Evolutionary conservation across 2,329 filamentous ascomycete species (phyloP).

Genomic region (Beauveria brongniartii): DNA sequence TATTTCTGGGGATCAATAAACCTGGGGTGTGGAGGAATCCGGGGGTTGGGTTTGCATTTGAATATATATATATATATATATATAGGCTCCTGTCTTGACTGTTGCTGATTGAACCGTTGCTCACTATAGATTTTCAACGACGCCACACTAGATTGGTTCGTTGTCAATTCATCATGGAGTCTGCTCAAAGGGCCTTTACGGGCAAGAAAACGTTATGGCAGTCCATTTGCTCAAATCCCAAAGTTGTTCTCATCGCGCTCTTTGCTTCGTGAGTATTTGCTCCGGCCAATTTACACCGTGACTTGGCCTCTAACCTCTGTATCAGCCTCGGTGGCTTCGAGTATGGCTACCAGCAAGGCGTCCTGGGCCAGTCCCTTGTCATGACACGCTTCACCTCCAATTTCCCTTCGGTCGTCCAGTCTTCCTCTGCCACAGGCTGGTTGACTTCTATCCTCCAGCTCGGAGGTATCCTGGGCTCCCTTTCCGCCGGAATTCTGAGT

Average conservation of each 20-base stretch:
- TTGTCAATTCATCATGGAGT: conserved; percentile 10
- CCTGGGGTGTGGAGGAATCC: conserved; percentile 10
- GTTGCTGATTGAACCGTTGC: not conserved
- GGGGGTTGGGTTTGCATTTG: not conserved
- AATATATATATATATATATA: not conserved
- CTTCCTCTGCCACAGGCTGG: conserved; percentile 40
- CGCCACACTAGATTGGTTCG: not conserved
- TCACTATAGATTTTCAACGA: not conserved
- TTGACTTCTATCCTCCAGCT: conserved; percentile 43
- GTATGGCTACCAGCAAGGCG: conserved; percentile 48
- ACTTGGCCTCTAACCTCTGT: not conserved
- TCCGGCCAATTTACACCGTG: not conserved
- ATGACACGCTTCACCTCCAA: conserved; percentile 42
- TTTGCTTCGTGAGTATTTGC: conserved; percentile 28
- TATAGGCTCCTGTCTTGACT: conserved; percentile 7
- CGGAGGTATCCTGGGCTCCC: conserved; percentile 39
- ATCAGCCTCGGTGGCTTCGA: conserved; percentile 41
- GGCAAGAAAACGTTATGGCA: conserved; percentile 19
- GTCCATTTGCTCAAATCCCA: conserved; percentile 26
- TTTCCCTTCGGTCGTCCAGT: conserved; percentile 39
- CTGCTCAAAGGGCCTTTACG: conserved; percentile 12
- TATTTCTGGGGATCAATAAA: conserved; percentile 4
- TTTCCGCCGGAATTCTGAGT: conserved; percentile 38
- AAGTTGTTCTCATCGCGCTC: conserved; percentile 30
- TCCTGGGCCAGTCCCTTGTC: conserved; percentile 44